Conservation (phyloP, 148 eudicot genomes). For the Rhododendron vialii region DNA sequence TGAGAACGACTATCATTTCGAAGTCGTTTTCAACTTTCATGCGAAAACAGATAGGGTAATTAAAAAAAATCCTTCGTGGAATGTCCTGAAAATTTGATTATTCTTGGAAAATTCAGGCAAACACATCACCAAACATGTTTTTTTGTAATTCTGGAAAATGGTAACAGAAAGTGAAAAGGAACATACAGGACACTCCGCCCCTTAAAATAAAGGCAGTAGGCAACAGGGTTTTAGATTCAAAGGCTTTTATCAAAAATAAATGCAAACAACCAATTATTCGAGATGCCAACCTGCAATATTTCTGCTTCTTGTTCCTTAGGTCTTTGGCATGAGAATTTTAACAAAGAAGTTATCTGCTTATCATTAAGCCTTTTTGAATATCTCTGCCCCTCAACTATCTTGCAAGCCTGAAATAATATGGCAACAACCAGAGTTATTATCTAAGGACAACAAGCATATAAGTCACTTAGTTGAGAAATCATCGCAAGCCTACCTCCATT, state of each 20-base stretch:
- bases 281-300: constrained; percentile 52
- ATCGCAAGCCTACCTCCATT: constrained; percentile 49
- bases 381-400: constrained; percentile 77
- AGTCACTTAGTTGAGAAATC: neutral
- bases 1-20: neutral
- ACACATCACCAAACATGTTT: neutral
- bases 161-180: neutral
- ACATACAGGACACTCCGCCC: neutral
- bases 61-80: neutral
- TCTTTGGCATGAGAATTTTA: constrained; percentile 65
- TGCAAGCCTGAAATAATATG: constrained; percentile 48
- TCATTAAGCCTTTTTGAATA: constrained; percentile 68
- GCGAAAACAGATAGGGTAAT: neutral
- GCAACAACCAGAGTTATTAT: neutral
- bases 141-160: neutral
- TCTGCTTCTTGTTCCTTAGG: constrained; percentile 62
- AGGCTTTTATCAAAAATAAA: neutral
- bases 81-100: neutral
- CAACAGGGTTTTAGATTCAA: neutral
- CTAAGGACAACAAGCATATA: neutral
- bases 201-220: neutral
- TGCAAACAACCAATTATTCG: neutral
- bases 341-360: constrained; percentile 65
- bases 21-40: neutral
- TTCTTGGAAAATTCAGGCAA: neutral